phyloP scores from a whole-genome alignment of 2,329 filamentous ascomycete genomes.

The Colletotrichum sidae region DNA sequence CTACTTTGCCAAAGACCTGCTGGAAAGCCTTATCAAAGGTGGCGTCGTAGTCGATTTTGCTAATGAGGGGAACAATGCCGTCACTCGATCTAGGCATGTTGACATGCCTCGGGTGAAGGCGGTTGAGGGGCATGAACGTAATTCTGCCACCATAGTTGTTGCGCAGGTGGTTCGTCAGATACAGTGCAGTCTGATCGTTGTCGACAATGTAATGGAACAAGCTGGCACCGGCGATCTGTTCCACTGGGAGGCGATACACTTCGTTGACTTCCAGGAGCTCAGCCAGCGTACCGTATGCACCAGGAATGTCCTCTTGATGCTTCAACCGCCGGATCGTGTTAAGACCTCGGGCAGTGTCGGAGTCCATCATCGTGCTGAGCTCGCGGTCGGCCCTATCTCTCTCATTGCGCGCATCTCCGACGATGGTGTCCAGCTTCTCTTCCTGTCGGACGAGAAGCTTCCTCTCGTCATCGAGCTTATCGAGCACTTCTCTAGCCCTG shows the following conservation, averaged over 20 bases:
- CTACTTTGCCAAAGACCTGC: constrained; percentile 95
- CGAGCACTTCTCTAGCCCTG: constrained; percentile 80
- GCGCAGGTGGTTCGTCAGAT: constrained; percentile 82
- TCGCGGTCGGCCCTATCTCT: constrained; percentile 81
- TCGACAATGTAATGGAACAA: constrained; percentile 98
- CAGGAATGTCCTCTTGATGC: constrained; percentile 80
- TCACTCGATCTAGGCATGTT: constrained; percentile 80
- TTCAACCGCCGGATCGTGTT: constrained; percentile 88
- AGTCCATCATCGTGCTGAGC: constrained; percentile 88
- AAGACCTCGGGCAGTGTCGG: constrained; percentile 85
- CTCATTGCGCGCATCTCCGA: constrained; percentile 81
- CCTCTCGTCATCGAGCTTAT: constrained; percentile 85
- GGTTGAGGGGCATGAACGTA: constrained; percentile 93
- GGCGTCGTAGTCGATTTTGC: constrained; percentile 83
- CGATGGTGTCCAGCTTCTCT: constrained; percentile 83
- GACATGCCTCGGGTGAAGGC: constrained; percentile 75
- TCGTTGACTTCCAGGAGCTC: constrained; percentile 92
- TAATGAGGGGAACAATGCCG: constrained; percentile 85
- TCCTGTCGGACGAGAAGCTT: constrained; percentile 91
- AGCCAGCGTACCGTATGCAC: constrained; percentile 91
- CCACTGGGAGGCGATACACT: constrained; percentile 86
- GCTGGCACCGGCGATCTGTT: constrained; percentile 91
- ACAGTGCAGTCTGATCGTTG: constrained; percentile 86
- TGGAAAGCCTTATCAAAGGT: constrained; percentile 87
- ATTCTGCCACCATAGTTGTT: constrained; percentile 85